Conservation (phyloP, 768 basidiomycete genomes). For the Rickenella mellea region DNA sequence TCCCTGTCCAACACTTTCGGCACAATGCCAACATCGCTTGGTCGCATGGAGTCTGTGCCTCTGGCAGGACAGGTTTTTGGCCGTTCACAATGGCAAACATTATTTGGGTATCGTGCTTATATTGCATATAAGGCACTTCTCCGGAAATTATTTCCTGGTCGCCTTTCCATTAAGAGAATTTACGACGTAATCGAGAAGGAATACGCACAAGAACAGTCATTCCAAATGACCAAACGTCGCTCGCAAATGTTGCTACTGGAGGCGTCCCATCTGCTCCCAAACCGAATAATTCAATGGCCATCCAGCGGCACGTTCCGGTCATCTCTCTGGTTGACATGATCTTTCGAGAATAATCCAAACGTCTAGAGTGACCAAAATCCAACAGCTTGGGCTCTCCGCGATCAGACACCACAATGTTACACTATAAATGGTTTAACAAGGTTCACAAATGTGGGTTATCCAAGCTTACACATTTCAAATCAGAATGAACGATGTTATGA, state of each 20-base stretch:
- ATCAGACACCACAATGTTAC: background rate
- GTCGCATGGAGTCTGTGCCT: no score
- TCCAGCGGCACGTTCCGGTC: background rate
- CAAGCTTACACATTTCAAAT: background rate
- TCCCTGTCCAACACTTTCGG: no score
- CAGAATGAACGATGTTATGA: background rate
- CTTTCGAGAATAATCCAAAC: background rate
- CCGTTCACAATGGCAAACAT: background rate
- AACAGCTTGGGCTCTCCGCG: background rate
- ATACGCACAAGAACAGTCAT: background rate
- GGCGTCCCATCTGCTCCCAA: background rate
- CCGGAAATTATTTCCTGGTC: background rate
- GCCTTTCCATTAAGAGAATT: background rate
- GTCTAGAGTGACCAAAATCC: background rate
- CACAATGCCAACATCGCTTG: no score
- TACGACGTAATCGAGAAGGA: background rate
- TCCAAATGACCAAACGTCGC: background rate
- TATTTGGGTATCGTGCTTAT: background rate
- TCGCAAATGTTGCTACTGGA: background rate
- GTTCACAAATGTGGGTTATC: background rate
- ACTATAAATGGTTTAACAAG: background rate
- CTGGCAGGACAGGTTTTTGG: no score
- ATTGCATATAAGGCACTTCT: background rate
- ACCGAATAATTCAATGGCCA: background rate
- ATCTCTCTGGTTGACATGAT: background rate